Base-by-base conservation (phyloP, 2,329 filamentous ascomycete genomes). In the Byssothecium circinans region DNA sequence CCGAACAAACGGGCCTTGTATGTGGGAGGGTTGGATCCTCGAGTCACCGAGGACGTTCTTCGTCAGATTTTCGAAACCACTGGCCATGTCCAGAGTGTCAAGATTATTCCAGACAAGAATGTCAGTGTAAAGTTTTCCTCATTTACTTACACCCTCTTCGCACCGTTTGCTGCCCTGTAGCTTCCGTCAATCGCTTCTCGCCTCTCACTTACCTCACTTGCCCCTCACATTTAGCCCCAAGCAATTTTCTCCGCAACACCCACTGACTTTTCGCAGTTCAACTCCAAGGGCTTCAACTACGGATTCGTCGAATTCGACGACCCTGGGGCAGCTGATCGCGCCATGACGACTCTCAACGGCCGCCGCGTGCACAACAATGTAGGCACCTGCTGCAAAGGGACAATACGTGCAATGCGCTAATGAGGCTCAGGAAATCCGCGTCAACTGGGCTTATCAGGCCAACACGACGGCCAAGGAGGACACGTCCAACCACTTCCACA, bases 41-140 rank as follows among this genome's bases (percentile, higher is more conserved):
- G 94, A 58, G 92, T 97, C 54, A 96, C 92, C 25, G 92, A 97
- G 75, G 92, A 97, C 69, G 90, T 97, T 47, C 76, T 97, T 72
- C 90, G 91, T 68, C 92, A 97, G 74, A 97, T 97, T 64, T 99
- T 99, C 68, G 94, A 99, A 79, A 99, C 94, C 6, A 96, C 91
- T 50, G 94, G 94, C 47, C 94, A 99, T 75, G 94, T 99, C 57
- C 88, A 96, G 76, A 96, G 90, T 68, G 94, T 99, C 70, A 99
- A 99, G 81, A 96, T 99, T 69, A 99, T 99, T 71, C 94, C 94
- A 43, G 94, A 99, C 80, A 99, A 99, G 82, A 99, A 96, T 75
- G 91, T 96, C 78, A 82, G 90, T 59, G 43, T 45, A 25, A 37
- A 84, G 52, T 50, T 58, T 60, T 36, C 56, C 58, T 43, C 43